Conservation (phyloP, 768 basidiomycete species). For the Rhodotorula toruloides region DNA sequence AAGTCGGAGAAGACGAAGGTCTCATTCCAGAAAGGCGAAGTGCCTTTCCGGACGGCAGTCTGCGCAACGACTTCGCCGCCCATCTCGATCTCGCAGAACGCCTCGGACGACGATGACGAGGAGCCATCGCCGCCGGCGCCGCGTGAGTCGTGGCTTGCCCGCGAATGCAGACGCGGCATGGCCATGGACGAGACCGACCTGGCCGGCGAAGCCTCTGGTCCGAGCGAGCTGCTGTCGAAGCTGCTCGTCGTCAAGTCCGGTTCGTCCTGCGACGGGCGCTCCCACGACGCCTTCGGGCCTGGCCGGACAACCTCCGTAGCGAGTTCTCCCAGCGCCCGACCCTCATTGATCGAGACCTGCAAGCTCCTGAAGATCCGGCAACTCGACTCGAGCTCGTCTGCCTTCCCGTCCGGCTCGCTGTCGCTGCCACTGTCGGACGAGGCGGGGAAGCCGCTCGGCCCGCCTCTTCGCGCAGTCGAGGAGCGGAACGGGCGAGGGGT, state of each 20-base stretch:
- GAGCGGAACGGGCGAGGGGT: slow-evolving; percentile 4
- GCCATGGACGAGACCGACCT: neutral
- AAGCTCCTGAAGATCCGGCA: slow-evolving; percentile 74
- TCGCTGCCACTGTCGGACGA: slow-evolving; percentile 18
- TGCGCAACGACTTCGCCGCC: slow-evolving; percentile 67
- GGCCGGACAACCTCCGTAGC: slow-evolving; percentile 43
- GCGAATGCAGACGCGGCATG: neutral
- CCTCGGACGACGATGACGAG: slow-evolving; percentile 49
- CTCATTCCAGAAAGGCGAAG: slow-evolving; percentile 77
- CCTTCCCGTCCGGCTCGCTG: slow-evolving; percentile 52
- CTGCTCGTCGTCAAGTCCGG: slow-evolving; percentile 27
- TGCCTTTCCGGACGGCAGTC: slow-evolving; percentile 61
- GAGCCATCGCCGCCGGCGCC: slow-evolving; percentile 8
- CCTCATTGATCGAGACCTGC: slow-evolving; percentile 66
- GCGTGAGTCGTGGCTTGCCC: neutral
- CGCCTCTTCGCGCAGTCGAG: neutral
- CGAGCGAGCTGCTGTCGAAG: slow-evolving; percentile 40
- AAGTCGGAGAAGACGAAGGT: slow-evolving; percentile 61
- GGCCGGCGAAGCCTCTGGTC: neutral
- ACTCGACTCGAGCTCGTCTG: slow-evolving; percentile 3
- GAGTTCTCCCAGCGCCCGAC: slow-evolving; percentile 62
- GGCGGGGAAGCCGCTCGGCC: neutral
- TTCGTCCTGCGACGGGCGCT: slow-evolving; percentile 5
- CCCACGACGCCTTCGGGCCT: slow-evolving; percentile 16
- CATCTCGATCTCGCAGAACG: slow-evolving; percentile 66